These are phyloP conservation scores for Lolium multiflorum DNA, from an alignment of 176 grass and related monocot species.

Conservation along the genomic window DNA sequence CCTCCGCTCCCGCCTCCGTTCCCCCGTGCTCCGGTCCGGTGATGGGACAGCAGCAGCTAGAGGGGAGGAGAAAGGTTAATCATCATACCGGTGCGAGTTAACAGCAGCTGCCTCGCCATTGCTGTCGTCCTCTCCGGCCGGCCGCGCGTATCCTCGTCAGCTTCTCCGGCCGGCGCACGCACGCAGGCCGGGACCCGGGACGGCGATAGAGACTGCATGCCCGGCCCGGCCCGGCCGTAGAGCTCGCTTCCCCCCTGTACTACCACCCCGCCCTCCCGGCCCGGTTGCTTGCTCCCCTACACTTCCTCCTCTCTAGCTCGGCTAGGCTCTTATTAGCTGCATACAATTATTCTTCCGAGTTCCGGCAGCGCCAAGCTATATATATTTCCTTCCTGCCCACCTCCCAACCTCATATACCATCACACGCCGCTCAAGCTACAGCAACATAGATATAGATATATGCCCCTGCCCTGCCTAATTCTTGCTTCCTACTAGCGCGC, in stretches of 20 bases:
- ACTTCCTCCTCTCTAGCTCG: conserved; percentile 25
- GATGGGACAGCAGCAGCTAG: neutral
- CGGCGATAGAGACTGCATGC: neutral
- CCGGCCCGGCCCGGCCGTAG: no score
- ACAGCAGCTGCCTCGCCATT: neutral
- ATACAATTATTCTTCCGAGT: conserved; percentile 1
- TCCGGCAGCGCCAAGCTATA: conserved; percentile 48
- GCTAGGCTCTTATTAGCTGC: conserved; percentile 1
- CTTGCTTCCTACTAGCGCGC: neutral
- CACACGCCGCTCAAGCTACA: conserved; percentile 28
- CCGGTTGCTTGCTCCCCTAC: conserved; percentile 61
- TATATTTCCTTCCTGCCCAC: conserved; percentile 41
- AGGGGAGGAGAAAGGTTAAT: neutral
- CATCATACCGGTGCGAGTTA: neutral
- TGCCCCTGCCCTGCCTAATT: neutral
- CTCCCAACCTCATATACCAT: neutral
- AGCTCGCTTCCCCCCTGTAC: neutral
- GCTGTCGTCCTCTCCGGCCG: neutral
- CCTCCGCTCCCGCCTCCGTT: conserved; percentile 14
- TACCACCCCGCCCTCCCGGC: neutral
- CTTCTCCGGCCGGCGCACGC: neutral
- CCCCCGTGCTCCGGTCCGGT: neutral
- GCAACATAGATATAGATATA: neutral
- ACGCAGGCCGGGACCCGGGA: neutral
- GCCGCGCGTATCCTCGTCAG: neutral